Base-by-base conservation (phyloP, 345 rosid genomes). In the Eucalyptus cloeziana region DNA sequence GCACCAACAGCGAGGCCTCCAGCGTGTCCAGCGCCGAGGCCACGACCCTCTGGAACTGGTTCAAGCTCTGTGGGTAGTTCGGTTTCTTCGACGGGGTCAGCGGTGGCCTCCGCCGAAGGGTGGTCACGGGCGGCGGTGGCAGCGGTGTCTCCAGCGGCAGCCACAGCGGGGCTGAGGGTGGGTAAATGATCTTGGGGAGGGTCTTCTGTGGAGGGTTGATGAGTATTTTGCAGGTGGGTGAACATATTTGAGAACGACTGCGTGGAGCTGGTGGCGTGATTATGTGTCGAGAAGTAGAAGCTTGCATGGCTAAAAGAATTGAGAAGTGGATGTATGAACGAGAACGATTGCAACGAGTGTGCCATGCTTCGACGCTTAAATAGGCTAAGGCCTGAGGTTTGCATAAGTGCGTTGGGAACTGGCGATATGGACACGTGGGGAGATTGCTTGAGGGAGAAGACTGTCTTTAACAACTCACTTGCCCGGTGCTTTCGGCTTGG, bases 21-120 rank as follows among this genome's bases (percentile, higher is more conserved):
- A 94, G 88, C 58, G 58, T 89, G 91, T 93, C 93, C 24, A 94
- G 80, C 58, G 92, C 92, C 16, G 86, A 85, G 45, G 93, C 93
- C 5, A 90, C 93, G 19, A 92, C 52, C 90, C 86, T 91, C 85
- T 94, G 95, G 8, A 95, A 14, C 8, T 88, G 92, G 87, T 93
- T 94, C 10, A 93, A 88, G 51, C 19, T 91, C 83, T 43, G 44
- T 16, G 88, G 92, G 90, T 33, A 43, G 10, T 87, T 37, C 4
- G 81, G 88, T 56, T 56, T 24, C 27, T 62, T 85, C 45, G 3
- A 4, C 67, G 89, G 58, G 67, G 12, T 24, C 27, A 88, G 51
- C 21, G 45, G 85, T 3, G 50, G 85, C 16, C 49, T 40, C 7
- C 10, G 89, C 40, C 14, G 86, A 22, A 8, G 43, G 25, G 62